Conservation (phyloP, 148 eudicot species). For the Bassia scoparia region DNA sequence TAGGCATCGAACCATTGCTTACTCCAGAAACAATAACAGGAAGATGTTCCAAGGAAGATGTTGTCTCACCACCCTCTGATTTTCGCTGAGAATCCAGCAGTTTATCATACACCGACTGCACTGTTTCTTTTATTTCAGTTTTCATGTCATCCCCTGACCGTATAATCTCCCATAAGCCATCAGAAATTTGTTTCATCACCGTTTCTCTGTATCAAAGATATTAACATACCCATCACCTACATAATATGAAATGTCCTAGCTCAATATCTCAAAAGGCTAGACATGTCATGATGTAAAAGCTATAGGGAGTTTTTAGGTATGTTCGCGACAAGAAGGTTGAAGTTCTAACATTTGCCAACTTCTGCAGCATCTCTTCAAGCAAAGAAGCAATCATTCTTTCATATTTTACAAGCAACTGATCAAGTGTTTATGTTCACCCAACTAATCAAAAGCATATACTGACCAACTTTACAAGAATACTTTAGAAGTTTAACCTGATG, state of each 20-base stretch:
- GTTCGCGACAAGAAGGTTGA: not conserved
- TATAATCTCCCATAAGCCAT: constrained; percentile 69
- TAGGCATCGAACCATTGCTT: constrained; percentile 31
- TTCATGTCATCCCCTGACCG: constrained; percentile 64
- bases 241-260: not conserved
- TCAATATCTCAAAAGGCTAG: not conserved
- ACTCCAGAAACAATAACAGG: constrained; percentile 24
- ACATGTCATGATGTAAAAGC: not conserved
- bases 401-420: not conserved
- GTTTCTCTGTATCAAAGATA: constrained; percentile 44
- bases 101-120: constrained; percentile 58
- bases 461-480: too few relatives aligned
- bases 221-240: constrained; percentile 16
- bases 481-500: too few relatives aligned
- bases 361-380: not conserved
- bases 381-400: not conserved
- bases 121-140: constrained; percentile 66
- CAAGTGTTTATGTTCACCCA: not conserved
- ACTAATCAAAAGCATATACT: too few relatives aligned
- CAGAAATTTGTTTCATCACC: constrained; percentile 63
- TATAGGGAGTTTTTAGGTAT: not conserved
- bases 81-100: constrained; percentile 42
- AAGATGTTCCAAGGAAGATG: constrained; percentile 25
- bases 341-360: not conserved
- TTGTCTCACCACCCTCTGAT: constrained; percentile 32